Evolutionary conservation across 352 stramenopile species (phyloP), one percentile per base, ranked within the genome.

Genomic region (Phytophthora pistaciae): DNA sequence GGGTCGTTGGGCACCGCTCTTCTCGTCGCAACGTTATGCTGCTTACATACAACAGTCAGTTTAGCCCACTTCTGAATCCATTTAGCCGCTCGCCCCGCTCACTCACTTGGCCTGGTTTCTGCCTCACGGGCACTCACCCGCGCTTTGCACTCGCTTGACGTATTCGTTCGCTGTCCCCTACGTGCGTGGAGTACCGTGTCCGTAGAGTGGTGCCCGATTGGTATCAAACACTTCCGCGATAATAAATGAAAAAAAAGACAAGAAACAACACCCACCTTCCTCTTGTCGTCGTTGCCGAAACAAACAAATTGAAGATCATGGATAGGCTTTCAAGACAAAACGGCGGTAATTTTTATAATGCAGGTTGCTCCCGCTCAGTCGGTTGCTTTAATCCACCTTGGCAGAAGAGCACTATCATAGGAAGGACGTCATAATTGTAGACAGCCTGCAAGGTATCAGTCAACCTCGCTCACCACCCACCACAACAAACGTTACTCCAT

Each of bases 11-110:
- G 50, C 64, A 75, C 64, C 27, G 21, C 56, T 71, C 44, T 38
- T 54, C 58, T 75, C 60, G 56, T 62, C 66, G 57, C 59, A 58
- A 67, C 66, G 62, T 66, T 68, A 72, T 79, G 67, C 61, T 75
- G 72, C 72, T 76, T 79, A 65, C 64, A 77, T 74, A 73, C 67
- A 76, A 64, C 63, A 75, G 71, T 75, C 71, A 75, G 72, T 79
- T 75, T 75, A 79, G 72, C 60, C 72, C 61, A 69, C 64, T 70
- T 74, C 63, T 42, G 60, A 74, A 74, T 56, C 44, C 56, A 65
- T 62, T 60, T 64, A 67, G 10, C 52, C 57, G 64, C 64, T 77
- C 44, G 27, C 48, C 40, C 40, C 48, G 40, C 58, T 60, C 54
- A 55, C 58, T 70, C 66, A 29, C 54, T 66, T 56, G 61, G 48